Percentiles rank a stretch among this genome's conserved stretches.
Evolutionary conservation across 2,329 filamentous ascomycete species (phyloP).

Genomic region (Fusarium sp.): DNA sequence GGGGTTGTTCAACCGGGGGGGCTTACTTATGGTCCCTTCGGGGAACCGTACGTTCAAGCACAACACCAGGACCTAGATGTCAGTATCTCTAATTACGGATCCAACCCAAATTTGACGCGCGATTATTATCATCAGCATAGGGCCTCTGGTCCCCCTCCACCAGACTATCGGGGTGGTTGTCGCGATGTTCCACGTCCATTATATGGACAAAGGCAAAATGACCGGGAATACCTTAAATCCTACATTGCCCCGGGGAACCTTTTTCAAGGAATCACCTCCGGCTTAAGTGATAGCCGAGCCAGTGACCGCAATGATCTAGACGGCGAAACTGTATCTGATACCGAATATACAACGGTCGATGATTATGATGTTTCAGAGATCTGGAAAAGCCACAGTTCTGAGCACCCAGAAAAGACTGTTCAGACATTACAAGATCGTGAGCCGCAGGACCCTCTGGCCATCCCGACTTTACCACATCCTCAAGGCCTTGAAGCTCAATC

Average conservation of each 20-base stretch:
- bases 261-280: constrained; percentile 37
- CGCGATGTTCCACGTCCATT: no score
- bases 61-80: background rate
- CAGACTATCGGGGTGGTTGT: fast-evolving
- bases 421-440: fast-evolving
- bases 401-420: background rate
- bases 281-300: constrained; percentile 57
- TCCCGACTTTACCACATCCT: fast-evolving
- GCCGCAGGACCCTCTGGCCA: fast-evolving
- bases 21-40: fast-evolving
- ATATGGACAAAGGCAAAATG: no score
- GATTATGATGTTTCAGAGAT: background rate
- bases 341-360: background rate
- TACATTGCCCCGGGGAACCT: no score
- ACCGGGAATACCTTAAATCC: no score
- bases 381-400: background rate
- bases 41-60: background rate
- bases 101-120: fast-evolving
- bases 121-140: fast-evolving
- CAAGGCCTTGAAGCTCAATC: fast-evolving
- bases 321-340: no score
- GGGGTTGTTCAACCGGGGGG: fast-evolving
- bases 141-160: fast-evolving
- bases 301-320: constrained; percentile 44
- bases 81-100: fast-evolving